phyloP scores from a whole-genome alignment of 1,284 basidiomycete genomes.

The Fomitopsis palustris region DNA sequence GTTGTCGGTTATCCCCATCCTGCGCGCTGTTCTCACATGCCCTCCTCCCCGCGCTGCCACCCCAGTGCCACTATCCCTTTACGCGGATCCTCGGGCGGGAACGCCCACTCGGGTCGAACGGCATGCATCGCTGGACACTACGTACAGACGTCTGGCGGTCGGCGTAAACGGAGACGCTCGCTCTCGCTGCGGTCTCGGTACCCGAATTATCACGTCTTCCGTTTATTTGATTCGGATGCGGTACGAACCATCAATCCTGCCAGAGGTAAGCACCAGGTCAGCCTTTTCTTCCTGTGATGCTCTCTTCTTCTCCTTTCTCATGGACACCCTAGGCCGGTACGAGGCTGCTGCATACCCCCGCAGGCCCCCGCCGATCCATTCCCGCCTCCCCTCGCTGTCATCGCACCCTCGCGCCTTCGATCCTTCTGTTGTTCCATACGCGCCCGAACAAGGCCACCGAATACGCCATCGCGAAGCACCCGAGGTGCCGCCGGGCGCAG shows the following conservation, averaged over 20 bases:
- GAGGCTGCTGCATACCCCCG: neutral
- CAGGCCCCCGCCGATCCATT: neutral
- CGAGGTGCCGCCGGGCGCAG: neutral
- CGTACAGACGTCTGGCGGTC: neutral
- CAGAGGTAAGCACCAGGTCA: constrained; percentile 1
- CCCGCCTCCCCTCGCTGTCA: neutral
- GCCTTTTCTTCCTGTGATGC: neutral
- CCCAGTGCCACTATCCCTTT: neutral
- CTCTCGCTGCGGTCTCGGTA: neutral
- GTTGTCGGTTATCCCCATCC: neutral
- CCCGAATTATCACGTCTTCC: constrained; percentile 2
- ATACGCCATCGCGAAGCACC: neutral
- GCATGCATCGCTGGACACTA: neutral
- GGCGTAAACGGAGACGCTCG: neutral
- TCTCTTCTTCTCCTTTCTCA: neutral
- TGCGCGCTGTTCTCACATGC: neutral
- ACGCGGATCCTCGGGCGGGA: neutral
- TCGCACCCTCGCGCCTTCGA: constrained; percentile 1
- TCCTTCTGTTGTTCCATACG: neutral
- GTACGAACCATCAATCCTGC: constrained; percentile 1
- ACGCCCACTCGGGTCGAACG: neutral
- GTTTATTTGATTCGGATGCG: neutral
- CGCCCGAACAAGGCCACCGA: neutral
- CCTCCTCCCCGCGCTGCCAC: neutral
- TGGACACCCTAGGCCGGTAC: neutral